Base-by-base conservation (phyloP, 1,284 basidiomycete species). In the Paramarasmius palmivorus region DNA sequence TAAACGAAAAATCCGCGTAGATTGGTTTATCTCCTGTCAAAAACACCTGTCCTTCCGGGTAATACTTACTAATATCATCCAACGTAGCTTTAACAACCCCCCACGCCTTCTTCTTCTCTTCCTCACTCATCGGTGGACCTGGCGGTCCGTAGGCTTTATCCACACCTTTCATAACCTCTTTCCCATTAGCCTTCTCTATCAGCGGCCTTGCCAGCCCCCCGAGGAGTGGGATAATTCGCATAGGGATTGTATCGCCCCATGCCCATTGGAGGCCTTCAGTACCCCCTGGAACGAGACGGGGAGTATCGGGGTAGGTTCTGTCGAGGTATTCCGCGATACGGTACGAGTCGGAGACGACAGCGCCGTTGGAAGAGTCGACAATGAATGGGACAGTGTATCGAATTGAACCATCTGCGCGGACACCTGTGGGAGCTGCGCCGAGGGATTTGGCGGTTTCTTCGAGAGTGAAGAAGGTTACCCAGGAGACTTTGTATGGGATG, bases 1-100 rank as follows among this genome's bases (percentile, higher is more conserved):
- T 67, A 6, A 72, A 59, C 14, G 65, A 20, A 29, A 63, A 52
- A 50, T 74, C 74, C 4, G 68, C 72, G 49, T 65, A 73, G 9
- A 68, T 67, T 39, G 62, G 14, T 2, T 50, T 61, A 40, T 68
- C 38, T 9, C 71, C 71, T 39, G 71, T 55, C 36, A 74, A 42
- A 42, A 25, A 23, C 64, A 41, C 64, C 65, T 34, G 72, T 47
- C 15, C 36, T 52, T 4, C 23, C 10, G 7, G 26, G 17, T 9
- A n/a, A n/a, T n/a, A n/a, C n/a, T n/a, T n/a, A n/a, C n/a, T n/a
- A n/a, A n/a, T n/a, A n/a, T n/a, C n/a, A n/a, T n/a, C n/a, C n/a
- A n/a, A n/a, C n/a, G n/a, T n/a, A n/a, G n/a, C n/a, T n/a, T n/a
- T n/a, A n/a, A n/a, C n/a, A n/a, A n/a, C n/a, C n/a, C n/a, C n/a